Percentiles rank a stretch among this genome's conserved stretches.
Evolutionary conservation across 345 rosid genomes (phyloP).

Genomic region (Murraya paniculata): DNA sequence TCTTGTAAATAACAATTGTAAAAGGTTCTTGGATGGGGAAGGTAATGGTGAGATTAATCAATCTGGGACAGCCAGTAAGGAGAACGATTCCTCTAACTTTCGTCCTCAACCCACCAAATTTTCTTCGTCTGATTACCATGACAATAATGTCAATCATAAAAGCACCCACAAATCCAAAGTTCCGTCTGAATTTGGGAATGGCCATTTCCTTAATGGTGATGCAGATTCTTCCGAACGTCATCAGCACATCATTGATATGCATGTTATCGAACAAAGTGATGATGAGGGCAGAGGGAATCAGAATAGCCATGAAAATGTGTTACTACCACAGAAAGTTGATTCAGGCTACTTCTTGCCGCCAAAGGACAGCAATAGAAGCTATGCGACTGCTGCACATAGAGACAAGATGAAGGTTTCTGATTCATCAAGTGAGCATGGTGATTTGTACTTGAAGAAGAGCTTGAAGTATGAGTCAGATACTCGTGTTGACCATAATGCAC

Average conservation of each 20-base stretch:
- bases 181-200: not conserved
- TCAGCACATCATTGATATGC: constrained; percentile 5
- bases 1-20: constrained; percentile 21
- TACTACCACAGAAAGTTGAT: constrained; percentile 16
- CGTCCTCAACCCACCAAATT: constrained; percentile 16
- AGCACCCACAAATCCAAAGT: not conserved
- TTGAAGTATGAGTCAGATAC: constrained; percentile 15
- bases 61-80: constrained; percentile 1
- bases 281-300: constrained; percentile 17
- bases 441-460: constrained; percentile 22
- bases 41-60: constrained; percentile 18
- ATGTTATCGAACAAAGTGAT: constrained; percentile 9
- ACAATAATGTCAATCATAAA: not conserved
- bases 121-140: constrained; percentile 1
- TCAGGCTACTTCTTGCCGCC: constrained; percentile 12
- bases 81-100: constrained; percentile 22
- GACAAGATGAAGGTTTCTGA: constrained; percentile 23
- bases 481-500: constrained; percentile 6
- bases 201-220: constrained; percentile 7
- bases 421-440: constrained; percentile 15
- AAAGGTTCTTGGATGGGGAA: constrained; percentile 32
- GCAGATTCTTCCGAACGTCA: constrained; percentile 14
- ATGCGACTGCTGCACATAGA: constrained; percentile 18
- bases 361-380: constrained; percentile 24
- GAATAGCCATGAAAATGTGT: constrained; percentile 9